Base-by-base conservation (phyloP, 2,329 filamentous ascomycete species). In the Trichoderma gracile region DNA sequence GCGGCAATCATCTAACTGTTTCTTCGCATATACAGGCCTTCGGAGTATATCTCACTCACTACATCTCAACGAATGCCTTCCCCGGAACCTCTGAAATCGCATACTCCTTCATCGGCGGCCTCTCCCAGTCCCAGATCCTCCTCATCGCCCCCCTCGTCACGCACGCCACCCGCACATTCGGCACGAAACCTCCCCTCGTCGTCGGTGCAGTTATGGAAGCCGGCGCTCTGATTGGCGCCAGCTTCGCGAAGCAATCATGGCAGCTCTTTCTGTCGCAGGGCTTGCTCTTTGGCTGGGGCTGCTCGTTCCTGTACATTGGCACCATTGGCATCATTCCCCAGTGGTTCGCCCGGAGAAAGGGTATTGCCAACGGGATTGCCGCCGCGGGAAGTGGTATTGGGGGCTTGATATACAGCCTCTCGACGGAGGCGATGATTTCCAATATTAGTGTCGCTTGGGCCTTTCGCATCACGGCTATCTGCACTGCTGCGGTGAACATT, bases 201-300 rank as follows among this genome's bases (percentile, higher is more conserved):
- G 74, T 85, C 7, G 84, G 85, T 0, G 82, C 84, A 0, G 19
- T 84, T 1, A 79, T 84, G 0, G 84, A 83, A 0, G 75, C 80
- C 7, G 77, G 77, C 0, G 82, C 81, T 6, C 75, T 88, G 27
- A 80, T 87, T 7, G 77, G 78, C 1, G 82, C 86, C 0, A 82
- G 79, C 4, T 84, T 86, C 57, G 78, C 84, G 0, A 78, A 69
- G 0, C 63, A 78, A 9, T 82, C 85, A 14, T 88, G 85, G 85
- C 85, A 88, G 10, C 75, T 89, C 0, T 87, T 87, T 64, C 76
- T 89, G 0, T 79, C 77, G 1, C 86, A 88, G 66, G 86, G 86
- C 0, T 71, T 87, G 0, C 82, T 83, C 62, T 86, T 88, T 59
- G 86, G 86, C 0, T 78, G 81, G 65, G 86, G 86, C 0, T 84